Evolutionary conservation across 2,329 filamentous ascomycete genomes (phyloP).

Genomic region (Epichloe aotearoae): DNA sequence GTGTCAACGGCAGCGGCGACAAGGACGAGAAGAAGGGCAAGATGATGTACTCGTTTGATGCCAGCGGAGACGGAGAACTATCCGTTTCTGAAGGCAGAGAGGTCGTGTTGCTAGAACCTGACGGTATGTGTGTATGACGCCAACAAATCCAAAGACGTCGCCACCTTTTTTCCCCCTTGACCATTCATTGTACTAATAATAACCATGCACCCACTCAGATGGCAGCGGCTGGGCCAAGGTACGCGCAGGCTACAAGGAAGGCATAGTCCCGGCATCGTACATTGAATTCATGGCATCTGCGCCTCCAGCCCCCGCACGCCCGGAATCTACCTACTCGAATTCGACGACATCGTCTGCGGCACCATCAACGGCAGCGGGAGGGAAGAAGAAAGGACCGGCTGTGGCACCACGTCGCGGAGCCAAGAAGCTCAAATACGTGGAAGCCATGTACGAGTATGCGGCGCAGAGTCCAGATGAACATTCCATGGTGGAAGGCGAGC

Average conservation of each 20-base stretch:
- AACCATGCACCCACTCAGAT: slow-evolving; percentile 37
- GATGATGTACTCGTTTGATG: slow-evolving; percentile 84
- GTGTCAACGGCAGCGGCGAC: slow-evolving; percentile 27
- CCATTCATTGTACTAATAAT: neutral
- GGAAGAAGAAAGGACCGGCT: slow-evolving; percentile 79
- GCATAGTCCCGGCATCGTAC: slow-evolving; percentile 79
- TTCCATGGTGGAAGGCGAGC: slow-evolving; percentile 81
- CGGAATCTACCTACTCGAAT: slow-evolving; percentile 65
- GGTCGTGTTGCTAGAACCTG: slow-evolving; percentile 66
- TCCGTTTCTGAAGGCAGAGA: slow-evolving; percentile 68
- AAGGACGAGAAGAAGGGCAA: slow-evolving; percentile 51
- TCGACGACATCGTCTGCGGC: slow-evolving; percentile 33
- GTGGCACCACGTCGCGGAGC: slow-evolving; percentile 84
- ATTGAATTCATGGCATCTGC: slow-evolving; percentile 50
- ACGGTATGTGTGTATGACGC: slow-evolving; percentile 44
- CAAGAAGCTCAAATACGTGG: slow-evolving; percentile 87
- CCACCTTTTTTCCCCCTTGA: neutral
- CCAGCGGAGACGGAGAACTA: slow-evolving; percentile 67
- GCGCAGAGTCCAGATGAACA: slow-evolving; percentile 79
- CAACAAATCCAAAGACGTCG: no score
- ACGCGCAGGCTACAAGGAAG: slow-evolving; percentile 59
- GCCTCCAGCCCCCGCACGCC: slow-evolving; percentile 39
- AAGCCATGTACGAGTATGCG: slow-evolving; percentile 84
- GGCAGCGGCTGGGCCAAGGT: slow-evolving; percentile 88
- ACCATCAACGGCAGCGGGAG: slow-evolving; percentile 18